Conservation (phyloP, 2,329 filamentous ascomycete genomes). For the Spiromastix sp. region DNA sequence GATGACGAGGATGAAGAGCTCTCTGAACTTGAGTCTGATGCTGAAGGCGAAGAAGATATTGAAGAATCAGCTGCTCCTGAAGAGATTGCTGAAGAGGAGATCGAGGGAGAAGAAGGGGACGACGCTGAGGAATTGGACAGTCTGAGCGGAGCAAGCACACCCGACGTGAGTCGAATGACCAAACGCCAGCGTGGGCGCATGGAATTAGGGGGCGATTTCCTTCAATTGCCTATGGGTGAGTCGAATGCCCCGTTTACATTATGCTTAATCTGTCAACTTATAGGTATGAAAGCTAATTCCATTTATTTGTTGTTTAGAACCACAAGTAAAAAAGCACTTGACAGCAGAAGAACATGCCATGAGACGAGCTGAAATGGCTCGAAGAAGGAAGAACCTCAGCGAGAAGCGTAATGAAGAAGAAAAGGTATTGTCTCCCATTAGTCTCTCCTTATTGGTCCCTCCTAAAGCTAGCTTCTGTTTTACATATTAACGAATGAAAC, state of each 20-base stretch:
- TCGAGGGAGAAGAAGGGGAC: constrained; percentile 32
- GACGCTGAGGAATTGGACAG: constrained; percentile 34
- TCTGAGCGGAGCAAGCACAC: constrained; percentile 46
- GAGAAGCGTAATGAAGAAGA: constrained; percentile 72
- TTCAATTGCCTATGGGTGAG: constrained; percentile 47
- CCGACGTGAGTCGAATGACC: constrained; percentile 56
- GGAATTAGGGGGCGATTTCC: constrained; percentile 42
- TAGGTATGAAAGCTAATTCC: not conserved
- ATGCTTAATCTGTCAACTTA: not conserved
- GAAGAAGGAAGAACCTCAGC: constrained; percentile 61
- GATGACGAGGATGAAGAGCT: constrained; percentile 42
- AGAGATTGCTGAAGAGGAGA: constrained; percentile 25
- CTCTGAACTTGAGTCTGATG: constrained; percentile 36
- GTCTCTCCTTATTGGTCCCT: not conserved
- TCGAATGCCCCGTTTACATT: constrained; percentile 1
- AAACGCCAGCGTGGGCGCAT: constrained; percentile 54
- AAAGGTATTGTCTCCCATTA: constrained; percentile 40
- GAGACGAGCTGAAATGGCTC: constrained; percentile 63
- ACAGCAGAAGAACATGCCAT: constrained; percentile 65
- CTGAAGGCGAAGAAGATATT: constrained; percentile 38
- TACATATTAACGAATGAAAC: too few relatives aligned
- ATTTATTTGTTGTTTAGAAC: constrained; percentile 35
- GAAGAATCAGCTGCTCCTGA: constrained; percentile 22
- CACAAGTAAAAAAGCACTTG: constrained; percentile 62
- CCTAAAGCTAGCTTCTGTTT: not conserved